These are phyloP conservation scores for Leucocoprinus leucothites DNA, from an alignment of 768 basidiomycete genomes.

Conservation along the genomic window DNA sequence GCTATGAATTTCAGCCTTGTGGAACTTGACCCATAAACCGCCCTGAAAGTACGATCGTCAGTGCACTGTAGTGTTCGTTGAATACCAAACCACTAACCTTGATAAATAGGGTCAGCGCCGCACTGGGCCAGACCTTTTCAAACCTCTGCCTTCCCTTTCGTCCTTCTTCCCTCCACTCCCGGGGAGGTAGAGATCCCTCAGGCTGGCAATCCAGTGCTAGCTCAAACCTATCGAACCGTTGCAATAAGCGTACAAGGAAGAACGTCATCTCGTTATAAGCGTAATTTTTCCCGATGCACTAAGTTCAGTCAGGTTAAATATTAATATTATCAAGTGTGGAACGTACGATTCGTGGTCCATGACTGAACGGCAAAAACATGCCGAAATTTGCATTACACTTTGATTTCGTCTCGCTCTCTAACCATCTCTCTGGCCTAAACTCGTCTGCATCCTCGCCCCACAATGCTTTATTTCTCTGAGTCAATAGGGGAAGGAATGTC, in stretches of 20 bases:
- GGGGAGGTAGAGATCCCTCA: slow-evolving; percentile 55
- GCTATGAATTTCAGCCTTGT: slow-evolving; percentile 19
- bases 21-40: slow-evolving; percentile 57
- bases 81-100: slow-evolving; percentile 44
- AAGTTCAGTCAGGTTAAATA: not conserved
- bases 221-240: slow-evolving; percentile 57
- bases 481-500: slow-evolving; percentile 58
- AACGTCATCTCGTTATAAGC: slow-evolving; percentile 77
- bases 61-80: not conserved
- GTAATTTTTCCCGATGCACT: slow-evolving; percentile 75
- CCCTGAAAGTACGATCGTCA: slow-evolving; percentile 34
- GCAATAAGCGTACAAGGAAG: slow-evolving; percentile 64
- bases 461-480: slow-evolving; percentile 61
- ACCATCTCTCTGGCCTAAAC: slow-evolving; percentile 82
- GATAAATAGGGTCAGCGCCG: slow-evolving; percentile 61
- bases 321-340: not conserved
- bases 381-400: slow-evolving; percentile 55
- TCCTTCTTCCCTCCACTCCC: slow-evolving; percentile 43
- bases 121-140: slow-evolving; percentile 62
- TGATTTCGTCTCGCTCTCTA: slow-evolving; percentile 51
- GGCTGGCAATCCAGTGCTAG: slow-evolving; percentile 64
- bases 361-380: slow-evolving; percentile 74
- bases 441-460: slow-evolving; percentile 77
- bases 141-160: slow-evolving; percentile 45
- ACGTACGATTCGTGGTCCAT: slow-evolving; percentile 62